Base-by-base conservation (phyloP, 768 basidiomycete species). In the Lepiota brunneoincarnata region DNA sequence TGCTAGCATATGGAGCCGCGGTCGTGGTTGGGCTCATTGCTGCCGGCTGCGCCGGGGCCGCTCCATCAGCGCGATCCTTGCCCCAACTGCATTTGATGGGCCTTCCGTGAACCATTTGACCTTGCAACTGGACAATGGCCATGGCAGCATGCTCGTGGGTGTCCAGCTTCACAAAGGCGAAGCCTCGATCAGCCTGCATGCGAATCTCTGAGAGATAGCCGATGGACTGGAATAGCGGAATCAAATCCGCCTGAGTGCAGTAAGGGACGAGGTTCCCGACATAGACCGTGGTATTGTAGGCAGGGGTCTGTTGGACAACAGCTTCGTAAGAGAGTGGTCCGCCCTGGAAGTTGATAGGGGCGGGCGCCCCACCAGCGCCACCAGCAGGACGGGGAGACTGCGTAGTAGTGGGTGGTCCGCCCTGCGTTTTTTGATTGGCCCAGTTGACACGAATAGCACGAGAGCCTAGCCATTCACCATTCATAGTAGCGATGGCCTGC, bases 71-170 rank as follows among this genome's bases (percentile, higher is more conserved):
- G 58, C 92, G 81, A 68, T 98, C 96, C 72, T 98, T 98, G 53
- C 97, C 97, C 97, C 97, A 99, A 64, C 92, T 93, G 71, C 93
- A 96, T 74, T 98, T 98, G 78, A 98, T 93, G 6, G 95, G 93
- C 36, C 97, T 76, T 44, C 96, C 96, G 60, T 99, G 97, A 23
- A 99, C 92, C 80, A 93, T 91, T 74, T 94, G 91, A 50, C 96
- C 95, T 70, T 96, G 93, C 48, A 99, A 77, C 69, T 98, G 93
- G 57, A 96, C 89, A 64, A 99, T 99, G 36, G 96, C 96, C 85
- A 93, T 88, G 6, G 97, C 96, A 51, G 96, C 96, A 68, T 98
- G 94, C 68, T 98, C 94, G 69, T 98, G 96, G 48, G 93, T 93
- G 72, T 99, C 97, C 53, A 98, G 82, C 75, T 98, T 98, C 68